These are phyloP conservation scores for Boletus vermiculosoides DNA, from an alignment of 768 basidiomycete species.

Conservation along the genomic window DNA sequence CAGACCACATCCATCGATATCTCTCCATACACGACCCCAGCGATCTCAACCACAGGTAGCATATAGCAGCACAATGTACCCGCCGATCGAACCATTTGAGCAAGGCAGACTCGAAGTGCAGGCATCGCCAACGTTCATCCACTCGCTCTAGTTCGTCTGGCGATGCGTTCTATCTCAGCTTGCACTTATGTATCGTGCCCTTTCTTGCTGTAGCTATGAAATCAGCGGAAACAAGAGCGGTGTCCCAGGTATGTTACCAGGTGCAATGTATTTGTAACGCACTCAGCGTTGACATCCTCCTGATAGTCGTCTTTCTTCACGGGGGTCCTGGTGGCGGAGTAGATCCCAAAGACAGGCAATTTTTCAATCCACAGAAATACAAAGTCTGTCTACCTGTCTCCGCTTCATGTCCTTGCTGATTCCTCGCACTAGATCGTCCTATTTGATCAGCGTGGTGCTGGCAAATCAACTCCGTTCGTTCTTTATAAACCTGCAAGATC, in stretches of 20 bases:
- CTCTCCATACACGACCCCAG: not conserved
- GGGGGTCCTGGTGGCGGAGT: constrained; percentile 84
- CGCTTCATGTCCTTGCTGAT: not conserved
- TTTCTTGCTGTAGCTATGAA: constrained; percentile 59
- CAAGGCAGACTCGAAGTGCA: constrained; percentile 68
- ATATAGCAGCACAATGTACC: constrained; percentile 52
- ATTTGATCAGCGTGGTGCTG: constrained; percentile 88
- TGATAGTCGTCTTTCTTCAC: constrained; percentile 74
- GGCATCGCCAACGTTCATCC: constrained; percentile 44
- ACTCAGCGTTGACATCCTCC: not conserved
- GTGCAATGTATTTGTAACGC: not conserved
- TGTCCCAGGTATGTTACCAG: constrained; percentile 53
- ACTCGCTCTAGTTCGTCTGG: constrained; percentile 67
- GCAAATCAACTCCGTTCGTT: constrained; percentile 80
- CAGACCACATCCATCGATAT: constrained; percentile 19
- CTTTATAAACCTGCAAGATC: not conserved
- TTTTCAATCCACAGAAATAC: constrained; percentile 85
- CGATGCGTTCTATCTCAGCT: constrained; percentile 10
- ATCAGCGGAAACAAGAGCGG: constrained; percentile 77
- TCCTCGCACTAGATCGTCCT: constrained; percentile 61
- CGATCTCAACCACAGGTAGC: constrained; percentile 3
- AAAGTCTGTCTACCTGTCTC: constrained; percentile 45
- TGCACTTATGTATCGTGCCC: not conserved
- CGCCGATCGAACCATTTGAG: constrained; percentile 62
- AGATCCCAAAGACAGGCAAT: constrained; percentile 64